These are phyloP conservation scores for Cinnamomum micranthum DNA, from an alignment of 164 flowering plant genomes.

Conservation along the genomic window DNA sequence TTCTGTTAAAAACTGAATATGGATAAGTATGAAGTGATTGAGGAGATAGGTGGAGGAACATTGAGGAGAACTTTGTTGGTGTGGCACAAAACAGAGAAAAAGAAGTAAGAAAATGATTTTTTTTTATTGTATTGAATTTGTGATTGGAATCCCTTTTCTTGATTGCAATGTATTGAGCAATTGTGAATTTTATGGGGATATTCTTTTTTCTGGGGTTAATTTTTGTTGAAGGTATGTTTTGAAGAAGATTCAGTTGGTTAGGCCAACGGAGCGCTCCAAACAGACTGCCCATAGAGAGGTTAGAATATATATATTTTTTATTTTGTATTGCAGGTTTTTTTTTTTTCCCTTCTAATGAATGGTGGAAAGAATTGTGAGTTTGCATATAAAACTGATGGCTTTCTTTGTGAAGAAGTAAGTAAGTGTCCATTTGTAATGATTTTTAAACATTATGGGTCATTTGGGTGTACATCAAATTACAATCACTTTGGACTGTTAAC, in stretches of 20 bases:
- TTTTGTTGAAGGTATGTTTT: constrained; percentile 24
- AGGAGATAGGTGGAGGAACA: not conserved
- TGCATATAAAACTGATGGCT: not conserved
- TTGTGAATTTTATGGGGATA: not conserved
- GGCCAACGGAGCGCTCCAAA: constrained; percentile 24
- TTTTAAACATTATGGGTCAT: too few species aligned
- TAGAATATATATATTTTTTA: not conserved
- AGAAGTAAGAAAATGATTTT: constrained; percentile 2
- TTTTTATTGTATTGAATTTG: not conserved
- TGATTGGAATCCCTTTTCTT: not conserved
- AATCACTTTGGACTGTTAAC: too few species aligned
- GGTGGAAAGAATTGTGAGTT: not conserved
- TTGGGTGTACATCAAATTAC: too few species aligned
- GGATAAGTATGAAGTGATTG: constrained; percentile 6
- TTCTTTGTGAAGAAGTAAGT: too few species aligned
- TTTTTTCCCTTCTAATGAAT: not conserved
- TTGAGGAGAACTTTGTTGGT: not conserved
- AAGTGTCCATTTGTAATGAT: too few species aligned
- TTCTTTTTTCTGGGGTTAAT: not conserved
- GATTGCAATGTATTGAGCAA: not conserved
- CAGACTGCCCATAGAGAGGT: constrained; percentile 28
- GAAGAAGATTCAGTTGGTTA: constrained; percentile 30
- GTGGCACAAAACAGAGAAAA: constrained; percentile 4
- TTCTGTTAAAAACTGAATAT: not conserved
- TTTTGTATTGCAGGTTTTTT: too few species aligned